Base-by-base conservation (phyloP, 768 basidiomycete species). In the Phlebiopsis flavidoalba region DNA sequence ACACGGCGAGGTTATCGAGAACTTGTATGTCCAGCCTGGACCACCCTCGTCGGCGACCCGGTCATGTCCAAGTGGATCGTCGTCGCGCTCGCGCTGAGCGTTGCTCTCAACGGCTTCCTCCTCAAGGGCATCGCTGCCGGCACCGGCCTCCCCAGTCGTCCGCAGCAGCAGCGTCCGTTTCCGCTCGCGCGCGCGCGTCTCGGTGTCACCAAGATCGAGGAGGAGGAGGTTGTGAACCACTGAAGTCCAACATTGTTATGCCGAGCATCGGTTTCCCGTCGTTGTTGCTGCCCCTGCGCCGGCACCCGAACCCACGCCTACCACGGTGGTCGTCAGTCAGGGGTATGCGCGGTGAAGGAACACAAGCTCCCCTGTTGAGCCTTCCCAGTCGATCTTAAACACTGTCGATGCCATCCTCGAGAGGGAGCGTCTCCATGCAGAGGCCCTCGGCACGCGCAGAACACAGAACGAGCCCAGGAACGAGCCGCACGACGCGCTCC, bases 31-130 rank as follows among this genome's bases (percentile, higher is more conserved):
- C 84, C 47, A 81, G 84, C 3, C n/a, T 98, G 95, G 95, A 92
- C 93, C 8, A 76, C 79, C 14, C 86, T 98, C 64, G 93, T 98
- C 54, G 94, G 94, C 40, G 96, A 99, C 69, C 96, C 96, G 1
- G 84, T 98, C 54, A 75, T 98, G 63, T 88, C 85, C 67, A 98
- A 98, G 76, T 95, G 93, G 90, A 95, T 98, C 70, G 91, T 98
- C 53, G 80, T 92, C 59, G 80, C 91, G 15, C 83, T 99, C 22
- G 89, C 86, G 2, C 81, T 96, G 61, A 91, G 88, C 61, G 89
- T 98, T 60, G 83, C 87, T 59, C 79, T 99, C 60, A 99, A 99
- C 64, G 95, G 95, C 3, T 98, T 93, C 70, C 80, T 98, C 15
- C 82, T 99, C 60, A 95, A 93, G 73, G 90, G 89, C 4, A 88